These are phyloP conservation scores for Cystofilobasidium capitatum DNA, from an alignment of 768 basidiomycete species.

Conservation along the genomic window DNA sequence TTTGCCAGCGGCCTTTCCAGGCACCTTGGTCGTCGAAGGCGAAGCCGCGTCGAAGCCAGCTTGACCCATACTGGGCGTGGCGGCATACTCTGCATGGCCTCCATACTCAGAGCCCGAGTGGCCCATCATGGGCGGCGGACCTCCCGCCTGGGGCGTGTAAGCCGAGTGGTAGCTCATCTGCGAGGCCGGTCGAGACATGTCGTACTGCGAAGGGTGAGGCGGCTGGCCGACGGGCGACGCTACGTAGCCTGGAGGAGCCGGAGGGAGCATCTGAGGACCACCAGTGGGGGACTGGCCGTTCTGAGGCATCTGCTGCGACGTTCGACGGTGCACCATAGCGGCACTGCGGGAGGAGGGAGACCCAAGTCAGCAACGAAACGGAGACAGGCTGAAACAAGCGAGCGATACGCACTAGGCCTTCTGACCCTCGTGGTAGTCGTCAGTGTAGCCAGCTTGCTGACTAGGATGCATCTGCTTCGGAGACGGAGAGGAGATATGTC, in stretches of 20 bases:
- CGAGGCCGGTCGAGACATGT: neutral
- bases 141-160: neutral
- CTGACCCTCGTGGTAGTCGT: neutral
- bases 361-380: too few relatives aligned
- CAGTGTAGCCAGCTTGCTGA: neutral
- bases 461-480: neutral
- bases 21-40: neutral
- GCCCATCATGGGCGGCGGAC: neutral
- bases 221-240: neutral
- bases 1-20: neutral
- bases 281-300: slow-evolving; percentile 5
- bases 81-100: neutral
- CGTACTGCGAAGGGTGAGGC: slow-evolving; percentile 1
- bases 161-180: slow-evolving; percentile 8
- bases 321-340: neutral
- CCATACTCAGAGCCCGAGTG: neutral
- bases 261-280: neutral
- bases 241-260: neutral
- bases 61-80: neutral
- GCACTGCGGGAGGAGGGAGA: too few relatives aligned
- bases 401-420: neutral
- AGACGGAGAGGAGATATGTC: neutral
- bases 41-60: neutral
- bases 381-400: too few relatives aligned
- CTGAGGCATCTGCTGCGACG: neutral